Evolutionary conservation across 768 basidiomycete species (phyloP).

Genomic region (Macrolepiota fuliginosa): DNA sequence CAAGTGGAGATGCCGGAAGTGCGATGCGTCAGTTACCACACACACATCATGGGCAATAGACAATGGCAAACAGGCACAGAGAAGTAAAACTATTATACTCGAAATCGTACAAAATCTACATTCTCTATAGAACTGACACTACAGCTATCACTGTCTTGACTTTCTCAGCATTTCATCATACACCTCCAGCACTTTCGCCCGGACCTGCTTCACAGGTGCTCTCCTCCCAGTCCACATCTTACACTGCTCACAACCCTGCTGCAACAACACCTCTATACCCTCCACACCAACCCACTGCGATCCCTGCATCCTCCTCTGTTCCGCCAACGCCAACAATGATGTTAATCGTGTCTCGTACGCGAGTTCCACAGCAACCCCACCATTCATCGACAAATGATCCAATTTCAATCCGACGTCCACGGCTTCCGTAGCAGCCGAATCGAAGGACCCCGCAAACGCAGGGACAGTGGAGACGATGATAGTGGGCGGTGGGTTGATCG

Average conservation of each 20-base stretch:
- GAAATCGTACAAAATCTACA: not conserved
- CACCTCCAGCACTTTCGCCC: conserved; percentile 40
- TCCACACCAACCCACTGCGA: conserved; percentile 52
- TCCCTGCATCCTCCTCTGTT: conserved; percentile 26
- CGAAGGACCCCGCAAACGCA: conserved; percentile 33
- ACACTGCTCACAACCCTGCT: conserved; percentile 68
- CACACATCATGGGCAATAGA: too few species aligned
- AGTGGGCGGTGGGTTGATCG: conserved; percentile 35
- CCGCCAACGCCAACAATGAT: conserved; percentile 56
- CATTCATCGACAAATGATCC: conserved; percentile 30
- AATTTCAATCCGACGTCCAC: conserved; percentile 45
- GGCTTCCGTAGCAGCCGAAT: conserved; percentile 17
- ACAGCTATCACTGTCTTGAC: not conserved
- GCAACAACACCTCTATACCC: conserved; percentile 66
- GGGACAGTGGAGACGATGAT: conserved; percentile 76
- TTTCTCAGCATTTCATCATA: conserved; percentile 28
- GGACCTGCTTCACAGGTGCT: conserved; percentile 40
- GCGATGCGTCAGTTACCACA: too few species aligned
- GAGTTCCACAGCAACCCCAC: conserved; percentile 64
- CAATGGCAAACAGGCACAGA: not conserved
- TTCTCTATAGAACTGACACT: not conserved
- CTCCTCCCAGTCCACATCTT: conserved; percentile 57
- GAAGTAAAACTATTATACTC: not conserved
- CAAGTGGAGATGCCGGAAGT: too few species aligned
- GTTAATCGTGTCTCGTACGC: conserved; percentile 72